A percentile compares a stretch with the other conserved stretches of the same genome.
phyloP scores from a whole-genome alignment of 345 rosid genomes.

The Turnera subulata region DNA sequence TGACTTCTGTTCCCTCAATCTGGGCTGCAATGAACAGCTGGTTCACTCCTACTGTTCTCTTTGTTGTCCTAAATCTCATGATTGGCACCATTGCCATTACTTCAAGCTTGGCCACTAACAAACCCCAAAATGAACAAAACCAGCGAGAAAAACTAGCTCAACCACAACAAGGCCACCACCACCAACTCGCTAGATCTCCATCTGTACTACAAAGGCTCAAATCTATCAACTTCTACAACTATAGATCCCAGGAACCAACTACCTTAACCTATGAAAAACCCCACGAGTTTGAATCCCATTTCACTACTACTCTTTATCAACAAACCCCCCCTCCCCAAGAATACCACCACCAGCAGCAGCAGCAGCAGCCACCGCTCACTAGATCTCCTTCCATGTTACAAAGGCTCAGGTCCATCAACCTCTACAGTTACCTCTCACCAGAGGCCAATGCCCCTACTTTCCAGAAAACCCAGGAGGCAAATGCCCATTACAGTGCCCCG shows the following conservation, averaged over 20 bases:
- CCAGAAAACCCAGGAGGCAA: slow-evolving; percentile 1
- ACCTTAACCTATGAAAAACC: slow-evolving; percentile 22
- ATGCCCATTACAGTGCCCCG: slow-evolving; percentile 2
- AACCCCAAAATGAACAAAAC: slow-evolving; percentile 9
- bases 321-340: slow-evolving; percentile 3
- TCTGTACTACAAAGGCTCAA: slow-evolving; percentile 65
- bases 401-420: slow-evolving; percentile 57
- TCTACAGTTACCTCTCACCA: slow-evolving; percentile 47
- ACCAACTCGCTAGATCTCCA: slow-evolving; percentile 52
- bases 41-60: slow-evolving; percentile 71
- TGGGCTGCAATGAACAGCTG: slow-evolving; percentile 68
- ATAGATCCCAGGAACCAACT: slow-evolving; percentile 41
- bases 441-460: slow-evolving; percentile 24
- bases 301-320: slow-evolving; percentile 17
- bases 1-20: slow-evolving; percentile 42
- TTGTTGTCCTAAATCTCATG: slow-evolving; percentile 66
- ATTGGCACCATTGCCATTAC: slow-evolving; percentile 67
- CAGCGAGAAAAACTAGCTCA: slow-evolving; percentile 4
- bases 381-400: slow-evolving; percentile 74
- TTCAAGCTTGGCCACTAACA: slow-evolving; percentile 40
- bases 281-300: slow-evolving; percentile 35
- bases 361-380: slow-evolving; percentile 20
- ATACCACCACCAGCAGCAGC: slow-evolving; percentile 12
- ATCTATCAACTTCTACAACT: slow-evolving; percentile 46
- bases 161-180: neutral